Percentiles rank a stretch among this genome's conserved stretches.
These are phyloP conservation scores for Dactylorhiza incarnata DNA, from an alignment of 106 monocot genomes.

Conservation along the genomic window DNA sequence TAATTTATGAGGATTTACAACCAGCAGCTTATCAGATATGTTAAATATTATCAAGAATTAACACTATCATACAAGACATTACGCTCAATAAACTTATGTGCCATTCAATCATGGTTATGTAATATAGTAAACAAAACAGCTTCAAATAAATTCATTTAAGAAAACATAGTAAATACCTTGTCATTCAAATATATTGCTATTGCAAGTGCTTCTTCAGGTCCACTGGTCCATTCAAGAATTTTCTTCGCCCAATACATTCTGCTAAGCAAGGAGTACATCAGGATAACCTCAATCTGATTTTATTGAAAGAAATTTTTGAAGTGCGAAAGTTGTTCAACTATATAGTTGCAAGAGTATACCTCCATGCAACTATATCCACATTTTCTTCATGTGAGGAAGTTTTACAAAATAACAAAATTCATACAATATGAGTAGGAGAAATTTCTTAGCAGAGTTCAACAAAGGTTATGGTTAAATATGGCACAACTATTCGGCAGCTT, in stretches of 20 bases:
- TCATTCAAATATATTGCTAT: slow-evolving; percentile 86
- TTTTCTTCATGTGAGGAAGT: not conserved
- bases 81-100: not conserved
- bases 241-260: slow-evolving; percentile 99
- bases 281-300: not conserved
- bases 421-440: not conserved
- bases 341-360: not conserved
- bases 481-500: not conserved
- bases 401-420: slow-evolving; percentile 1
- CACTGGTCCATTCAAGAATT: slow-evolving; percentile 93
- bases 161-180: slow-evolving; percentile 46
- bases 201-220: slow-evolving; percentile 95
- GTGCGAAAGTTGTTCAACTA: not conserved
- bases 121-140: not conserved
- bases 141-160: not conserved
- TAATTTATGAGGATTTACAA: no score
- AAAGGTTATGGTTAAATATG: not conserved
- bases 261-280: slow-evolving; percentile 8
- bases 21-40: not conserved
- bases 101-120: not conserved
- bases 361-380: not conserved
- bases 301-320: not conserved
- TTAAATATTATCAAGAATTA: not conserved
- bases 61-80: not conserved
- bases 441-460: not conserved